phyloP scores from a whole-genome alignment of 2,329 filamentous ascomycete species.

The Sporothrix dimorphospora region DNA sequence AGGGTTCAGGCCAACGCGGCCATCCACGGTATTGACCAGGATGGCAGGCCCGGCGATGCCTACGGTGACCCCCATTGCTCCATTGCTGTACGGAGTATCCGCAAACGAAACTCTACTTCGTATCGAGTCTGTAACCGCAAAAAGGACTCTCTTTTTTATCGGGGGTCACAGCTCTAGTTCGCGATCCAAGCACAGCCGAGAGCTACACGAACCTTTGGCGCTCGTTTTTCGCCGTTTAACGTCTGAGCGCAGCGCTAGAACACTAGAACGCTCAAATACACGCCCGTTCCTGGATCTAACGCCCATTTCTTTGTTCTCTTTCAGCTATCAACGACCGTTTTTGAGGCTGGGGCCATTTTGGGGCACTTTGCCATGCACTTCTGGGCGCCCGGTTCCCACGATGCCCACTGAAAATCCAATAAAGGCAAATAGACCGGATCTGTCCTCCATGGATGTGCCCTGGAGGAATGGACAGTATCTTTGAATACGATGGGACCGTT shows the following conservation, averaged over 20 bases:
- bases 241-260: constrained; percentile 1
- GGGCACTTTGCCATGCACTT: neutral
- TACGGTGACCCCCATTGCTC: neutral
- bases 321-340: neutral
- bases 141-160: neutral
- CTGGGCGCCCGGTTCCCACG: neutral
- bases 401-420: neutral
- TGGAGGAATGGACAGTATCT: neutral
- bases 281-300: neutral
- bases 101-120: neutral
- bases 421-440: neutral
- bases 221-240: too few relatives aligned
- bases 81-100: neutral
- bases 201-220: neutral
- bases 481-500: neutral
- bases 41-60: constrained; percentile 4
- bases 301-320: neutral
- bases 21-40: neutral
- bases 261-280: neutral
- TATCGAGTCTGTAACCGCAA: too few relatives aligned
- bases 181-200: constrained; percentile 10
- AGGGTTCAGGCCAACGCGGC: neutral
- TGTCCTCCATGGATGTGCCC: neutral
- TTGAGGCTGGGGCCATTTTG: neutral
- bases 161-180: neutral